A percentile compares a stretch with the other conserved stretches of the same genome.
phyloP scores from a whole-genome alignment of 116 monocot species.

The Papilionanthe hybrid region DNA sequence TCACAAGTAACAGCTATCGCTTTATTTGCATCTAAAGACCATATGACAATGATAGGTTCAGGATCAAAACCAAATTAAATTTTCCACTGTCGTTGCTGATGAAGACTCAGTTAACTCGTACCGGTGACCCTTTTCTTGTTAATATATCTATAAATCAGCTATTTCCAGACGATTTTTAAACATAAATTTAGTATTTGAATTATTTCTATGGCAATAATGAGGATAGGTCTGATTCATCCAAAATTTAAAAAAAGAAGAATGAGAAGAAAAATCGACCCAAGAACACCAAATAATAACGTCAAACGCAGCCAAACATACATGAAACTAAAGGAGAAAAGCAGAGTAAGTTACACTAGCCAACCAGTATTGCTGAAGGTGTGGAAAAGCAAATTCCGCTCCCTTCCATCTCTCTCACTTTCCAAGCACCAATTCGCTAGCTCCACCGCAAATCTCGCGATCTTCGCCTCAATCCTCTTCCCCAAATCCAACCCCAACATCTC shows the following conservation, averaged over 20 bases:
- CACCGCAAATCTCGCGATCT: constrained; percentile 36
- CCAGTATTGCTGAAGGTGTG: constrained; percentile 98
- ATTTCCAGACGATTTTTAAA: too few species aligned
- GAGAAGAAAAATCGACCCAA: background rate
- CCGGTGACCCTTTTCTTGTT: background rate
- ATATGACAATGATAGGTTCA: too few species aligned
- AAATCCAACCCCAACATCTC: constrained; percentile 59
- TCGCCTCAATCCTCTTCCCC: constrained; percentile 56
- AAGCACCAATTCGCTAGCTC: constrained; percentile 56
- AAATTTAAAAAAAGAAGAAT: background rate
- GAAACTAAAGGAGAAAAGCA: constrained; percentile 6
- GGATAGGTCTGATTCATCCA: background rate
- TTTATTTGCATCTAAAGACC: too few species aligned
- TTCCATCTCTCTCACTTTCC: constrained; percentile 43
- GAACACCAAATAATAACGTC: background rate
- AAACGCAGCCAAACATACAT: constrained; percentile 1
- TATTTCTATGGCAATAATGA: too few species aligned
- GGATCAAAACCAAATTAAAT: too few species aligned
- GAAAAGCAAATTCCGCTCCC: constrained; percentile 57
- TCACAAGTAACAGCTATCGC: too few species aligned
- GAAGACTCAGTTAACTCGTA: background rate
- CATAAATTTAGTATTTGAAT: too few species aligned
- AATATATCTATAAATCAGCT: background rate
- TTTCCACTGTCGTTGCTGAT: background rate
- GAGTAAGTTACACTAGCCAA: constrained; percentile 64